Evolutionary conservation across 1,284 basidiomycete species (phyloP), one percentile per base, ranked within the genome.

Genomic region (Uromyces viciae-fabae): DNA sequence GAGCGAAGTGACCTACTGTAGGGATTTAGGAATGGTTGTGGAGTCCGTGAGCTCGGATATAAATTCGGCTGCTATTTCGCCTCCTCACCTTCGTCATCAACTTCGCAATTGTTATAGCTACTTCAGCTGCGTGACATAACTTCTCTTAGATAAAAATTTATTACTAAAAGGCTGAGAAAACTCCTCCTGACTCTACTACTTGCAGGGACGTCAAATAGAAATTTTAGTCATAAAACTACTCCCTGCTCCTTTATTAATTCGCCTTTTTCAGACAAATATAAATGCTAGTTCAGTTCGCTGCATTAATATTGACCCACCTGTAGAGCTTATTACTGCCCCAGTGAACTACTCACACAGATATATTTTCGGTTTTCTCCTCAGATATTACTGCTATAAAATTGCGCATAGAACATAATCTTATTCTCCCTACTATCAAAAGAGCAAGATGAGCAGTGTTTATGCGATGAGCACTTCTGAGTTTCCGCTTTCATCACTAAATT

Each of bases 141-240:
- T 46, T 17, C 19, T 71, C 14, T 52, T 71, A 52, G 68, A 71
- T 52, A 52, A 71, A 28, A 71, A n/a, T 52, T n/a, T n/a, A n/a
- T n/a, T n/a, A 69, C 42, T 38, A 17, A 64, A n/a, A 69, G 40
- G 42, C 40, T 49, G 22, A 46, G 46, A 71, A 71, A 71, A 46
- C 68, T 71, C 68, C 68, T 71, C 68, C 68, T 71, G 68, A 71
- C 46, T 71, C 68, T 19, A 71, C 46, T 71, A 49, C 68, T 49
- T 46, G 68, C 43, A 71, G 68, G 68, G 68, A 31, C 68, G 68
- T 71, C 52, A 43, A 52, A 71, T 40, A 52, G 46, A 40, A 49
- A 31, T 8, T 71, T 36, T 52, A 71, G 68, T 71, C 42, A 71
- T 71, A 68, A 17, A 71, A 7, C 68, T 46, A 71, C n/a, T 71